Base-by-base conservation (phyloP, 2,329 filamentous ascomycete genomes). In the Verticillium tricorpus region DNA sequence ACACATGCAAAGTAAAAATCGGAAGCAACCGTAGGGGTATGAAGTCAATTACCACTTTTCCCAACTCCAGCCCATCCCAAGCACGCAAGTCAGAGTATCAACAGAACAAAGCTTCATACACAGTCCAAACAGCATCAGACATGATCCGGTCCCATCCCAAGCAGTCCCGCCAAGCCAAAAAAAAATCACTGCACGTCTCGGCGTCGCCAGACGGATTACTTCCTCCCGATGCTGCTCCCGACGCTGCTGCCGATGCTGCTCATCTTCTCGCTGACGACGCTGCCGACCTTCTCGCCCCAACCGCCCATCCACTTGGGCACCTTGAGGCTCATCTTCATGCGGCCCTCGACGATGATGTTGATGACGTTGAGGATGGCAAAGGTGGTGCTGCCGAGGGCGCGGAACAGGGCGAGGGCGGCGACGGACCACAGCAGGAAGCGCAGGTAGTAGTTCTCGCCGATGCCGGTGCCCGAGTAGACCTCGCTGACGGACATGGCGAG, bases 371-470 rank as follows among this genome's bases (percentile, higher is more conserved):
- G 88, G 63, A 97, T 75, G 2, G 91, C 88, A 77, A 96, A 99
- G 0, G 91, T 85, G 0, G 88, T 88, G 11, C 85, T 89, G 0
- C 95, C 95, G 1, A 97, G 74, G 1, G 92, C 93, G 66, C 95
- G 87, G 82, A 99, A 97, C 7, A 95, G 79, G 1, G 96, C 95
- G 31, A 99, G 78, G 0, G 84, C 83, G 0, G 95, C 95, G 15
- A 99, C 95, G 34, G 85, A 81, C 95, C 95, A 99, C 25, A 99
- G 83, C 72, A 99, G 92, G 77, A 98, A 95, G 39, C 88, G 89
- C 54, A 99, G 84, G 75, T 99, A 99, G 72, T 90, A 87, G 79
- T 99, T 99, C 69, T 89, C 84, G 7, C 88, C 88, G 58, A 96
- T 88, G 50, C 86, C 80, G 57, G 82, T 85, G 63, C 84, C 82